Evolutionary conservation across 1,284 basidiomycete genomes (phyloP), one percentile per base, ranked within the genome.

Genomic region (Sporisorium exsertum): DNA sequence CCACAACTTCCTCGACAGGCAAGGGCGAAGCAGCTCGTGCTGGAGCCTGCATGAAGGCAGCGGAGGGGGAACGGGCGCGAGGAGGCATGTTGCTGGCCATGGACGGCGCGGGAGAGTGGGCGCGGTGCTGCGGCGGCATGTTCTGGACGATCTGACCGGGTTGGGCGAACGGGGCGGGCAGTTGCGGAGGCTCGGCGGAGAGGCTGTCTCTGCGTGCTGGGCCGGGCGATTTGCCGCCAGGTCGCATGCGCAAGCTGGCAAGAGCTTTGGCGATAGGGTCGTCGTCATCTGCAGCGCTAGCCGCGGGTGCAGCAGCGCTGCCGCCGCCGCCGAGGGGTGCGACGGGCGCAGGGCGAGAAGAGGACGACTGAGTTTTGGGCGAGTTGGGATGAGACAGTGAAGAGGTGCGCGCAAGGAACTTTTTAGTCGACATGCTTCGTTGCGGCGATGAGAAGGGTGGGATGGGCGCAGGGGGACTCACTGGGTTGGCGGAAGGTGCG

Each of bases 211-310:
- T 61, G 35, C 72, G 72, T n/a, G 61, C 64, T 15, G 72, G 69
- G 16, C 53, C 70, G n/a, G 81, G 79, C 13, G 80, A 78, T 49
- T 72, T 75, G 47, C 71, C 71, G 26, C 77, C 66, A 27, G 81
- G 77, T 42, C 78, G 74, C 73, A 79, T 72, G 5, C 88, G 87
- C 35, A 91, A 85, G 72, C 89, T 87, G 1, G 88, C 88, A 81
- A 94, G 88, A 62, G 92, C 92, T 77, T 89, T 90, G 29, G 91
- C 91, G 66, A 94, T 88, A 0, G 93, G 93, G 84, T 94, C 93
- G 40, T 88, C 88, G 16, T 89, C 88, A 64, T 89, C 88, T 3
- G 51, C 45, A 22, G 53, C 60, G 42, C 52, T 64, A n/a, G 64
- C 40, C 12, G 64, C 40, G 1, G 63, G 24, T 35, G 54, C 20